Base-by-base conservation (phyloP, 2,329 filamentous ascomycete species). In the Pseudogymnoascus sp. region DNA sequence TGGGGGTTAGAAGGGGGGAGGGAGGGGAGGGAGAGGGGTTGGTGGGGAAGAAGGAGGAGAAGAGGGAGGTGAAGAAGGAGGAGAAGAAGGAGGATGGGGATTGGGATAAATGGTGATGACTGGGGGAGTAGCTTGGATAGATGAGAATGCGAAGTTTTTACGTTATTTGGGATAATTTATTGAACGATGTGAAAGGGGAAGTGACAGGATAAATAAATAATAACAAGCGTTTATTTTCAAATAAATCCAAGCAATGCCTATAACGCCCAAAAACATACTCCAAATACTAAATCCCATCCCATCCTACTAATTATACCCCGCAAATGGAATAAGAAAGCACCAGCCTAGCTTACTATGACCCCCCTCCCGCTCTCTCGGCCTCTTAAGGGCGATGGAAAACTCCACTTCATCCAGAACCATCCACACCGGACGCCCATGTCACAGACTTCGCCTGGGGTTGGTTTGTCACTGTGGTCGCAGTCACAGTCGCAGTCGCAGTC, bases 101-200 rank as follows among this genome's bases (percentile, higher is more conserved):
- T n/a, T 71, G 69, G 69, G 69, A 67, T 37, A 67, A 70, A n/a
- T 60, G 56, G 56, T 23, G 68, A 69, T 49, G 63, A 70, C 5
- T 65, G 63, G 40, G 5, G 36, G 56, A 8, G 1, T 38, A 25
- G 5, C 28, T 53, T 53, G 43, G 23, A 31, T 53, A 53, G 43
- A 53, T 53, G 23, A 53, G 14, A 53, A 53, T 53, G 43, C 23
- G 43, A 49, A 28, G 5, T 28, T 16, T 31, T 53, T 53, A 53
- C 43, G 43, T 16, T 31, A 7, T 1, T 4, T 1, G 14, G 14
- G 14, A 28, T 28, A 11, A n/a, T n/a, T n/a, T n/a, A n/a, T n/a
- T n/a, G n/a, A n/a, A n/a, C n/a, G n/a, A n/a, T n/a, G n/a, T n/a
- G n/a, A n/a, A n/a, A n/a, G n/a, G n/a, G n/a, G n/a, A n/a, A n/a